phyloP scores from a whole-genome alignment of 768 basidiomycete genomes.

The Leucocoprinus birnbaumii region DNA sequence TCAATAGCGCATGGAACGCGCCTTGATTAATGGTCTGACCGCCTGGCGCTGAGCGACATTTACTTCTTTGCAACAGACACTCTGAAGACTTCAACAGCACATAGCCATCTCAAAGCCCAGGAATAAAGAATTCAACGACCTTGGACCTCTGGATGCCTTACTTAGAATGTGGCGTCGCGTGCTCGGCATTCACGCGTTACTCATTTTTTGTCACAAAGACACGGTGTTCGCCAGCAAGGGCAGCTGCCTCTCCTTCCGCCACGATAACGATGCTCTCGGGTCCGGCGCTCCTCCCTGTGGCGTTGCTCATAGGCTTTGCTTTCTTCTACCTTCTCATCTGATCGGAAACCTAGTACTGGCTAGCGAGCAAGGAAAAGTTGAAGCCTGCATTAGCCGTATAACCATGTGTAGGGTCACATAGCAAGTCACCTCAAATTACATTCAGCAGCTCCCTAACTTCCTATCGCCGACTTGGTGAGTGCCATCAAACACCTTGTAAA shows the following conservation, averaged over 20 bases:
- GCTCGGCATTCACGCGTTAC: constrained; percentile 4
- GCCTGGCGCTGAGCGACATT: too few relatives aligned
- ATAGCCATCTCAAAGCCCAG: neutral
- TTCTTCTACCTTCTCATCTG: neutral
- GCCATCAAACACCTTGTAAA: constrained; percentile 5
- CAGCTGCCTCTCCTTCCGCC: neutral
- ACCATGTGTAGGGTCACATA: neutral
- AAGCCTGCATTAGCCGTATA: neutral
- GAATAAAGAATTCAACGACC: neutral
- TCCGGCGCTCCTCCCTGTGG: neutral
- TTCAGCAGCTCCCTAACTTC: neutral
- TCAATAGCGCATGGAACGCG: too few relatives aligned
- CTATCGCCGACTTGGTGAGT: constrained; percentile 2
- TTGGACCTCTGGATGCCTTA: neutral
- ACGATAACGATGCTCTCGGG: neutral
- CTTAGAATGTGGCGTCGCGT: neutral
- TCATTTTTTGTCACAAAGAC: neutral
- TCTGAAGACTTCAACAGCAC: neutral
- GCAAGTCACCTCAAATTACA: neutral
- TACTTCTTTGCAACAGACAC: too few relatives aligned
- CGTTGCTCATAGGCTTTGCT: neutral
- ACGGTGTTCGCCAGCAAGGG: neutral
- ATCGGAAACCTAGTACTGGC: neutral
- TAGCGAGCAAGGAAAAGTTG: neutral
- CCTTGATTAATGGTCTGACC: too few relatives aligned